Evolutionary conservation across 1,284 basidiomycete genomes (phyloP), one percentile per base, ranked within the genome.

Genomic region (Sporisorium sorghi): DNA sequence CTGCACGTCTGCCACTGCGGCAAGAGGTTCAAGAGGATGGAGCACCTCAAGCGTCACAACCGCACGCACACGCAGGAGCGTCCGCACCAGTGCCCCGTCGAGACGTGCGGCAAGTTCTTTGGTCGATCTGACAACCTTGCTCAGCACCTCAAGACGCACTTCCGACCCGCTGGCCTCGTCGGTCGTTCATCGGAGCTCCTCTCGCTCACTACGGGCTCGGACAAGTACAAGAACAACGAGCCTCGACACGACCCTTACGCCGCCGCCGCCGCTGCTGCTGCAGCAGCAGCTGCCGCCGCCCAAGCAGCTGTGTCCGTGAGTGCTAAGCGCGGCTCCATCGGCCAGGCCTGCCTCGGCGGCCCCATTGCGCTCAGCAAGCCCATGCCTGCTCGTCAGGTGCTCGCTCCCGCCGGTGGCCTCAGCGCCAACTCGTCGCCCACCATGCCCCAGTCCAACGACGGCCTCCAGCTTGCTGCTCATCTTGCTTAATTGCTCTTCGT

Each of bases 71-170:
- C 83, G 0, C 78, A 83, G 52, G 83, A 84, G 51, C 76, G 78
- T 19, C 82, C 83, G 5, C 79, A 79, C 72, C 66, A 70, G 56
- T 84, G 83, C 57, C 78, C 82, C n/a, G 70, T 79, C 23, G 76
- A 78, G 33, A 73, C 78, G n/a, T 84, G 83, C 55, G 72, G 76
- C 42, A 83, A 83, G 64, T 76, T 65, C 58, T 84, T 84, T 47
- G 81, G 82, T 23, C 72, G 83, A 11, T 78, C 81, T 12, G 83
- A 84, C 58, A 84, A 84, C 43, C 73, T 84, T 14, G 71, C 80
- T 5, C 83, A 84, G 70, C 83, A 84, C 54, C 66, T 83, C 61
- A 83, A 83, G 74, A 84, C 83, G 37, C 83, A 84, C 54, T 82
- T 73, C 72, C 69, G 77, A 43, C 73, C 78, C 6, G 64, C 74